phyloP scores from a whole-genome alignment of 2,329 filamentous ascomycete genomes.

The Aureobasidium namibiae region DNA sequence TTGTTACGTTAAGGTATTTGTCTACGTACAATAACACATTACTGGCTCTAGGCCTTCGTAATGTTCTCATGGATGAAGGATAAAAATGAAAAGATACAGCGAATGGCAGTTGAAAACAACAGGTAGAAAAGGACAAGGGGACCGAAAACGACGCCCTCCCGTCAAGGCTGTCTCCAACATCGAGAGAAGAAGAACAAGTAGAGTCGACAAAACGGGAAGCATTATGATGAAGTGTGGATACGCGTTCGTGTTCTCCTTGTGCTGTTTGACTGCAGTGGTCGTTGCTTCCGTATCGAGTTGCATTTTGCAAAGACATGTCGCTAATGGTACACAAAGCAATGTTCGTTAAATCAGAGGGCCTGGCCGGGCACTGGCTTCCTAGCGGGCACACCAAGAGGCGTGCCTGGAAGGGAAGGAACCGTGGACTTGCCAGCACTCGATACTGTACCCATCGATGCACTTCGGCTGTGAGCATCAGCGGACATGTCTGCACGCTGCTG shows the following conservation, averaged over 20 bases:
- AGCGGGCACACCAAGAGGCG: slow-evolving; percentile 24
- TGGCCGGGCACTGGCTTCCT: slow-evolving; percentile 42
- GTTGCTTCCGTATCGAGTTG: background rate
- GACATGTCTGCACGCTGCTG: background rate
- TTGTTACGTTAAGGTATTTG: background rate
- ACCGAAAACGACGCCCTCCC: background rate
- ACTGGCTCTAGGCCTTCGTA: slow-evolving; percentile 9
- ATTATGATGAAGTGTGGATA: background rate
- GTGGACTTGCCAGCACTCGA: background rate
- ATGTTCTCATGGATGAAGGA: slow-evolving; percentile 6
- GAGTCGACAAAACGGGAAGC: background rate
- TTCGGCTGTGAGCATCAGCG: slow-evolving; percentile 7
- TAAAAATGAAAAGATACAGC: background rate
- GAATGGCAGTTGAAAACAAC: background rate
- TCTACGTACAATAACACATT: slow-evolving; percentile 11
- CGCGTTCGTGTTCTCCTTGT: background rate
- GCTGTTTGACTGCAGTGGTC: background rate
- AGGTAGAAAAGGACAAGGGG: background rate
- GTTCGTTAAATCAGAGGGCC: slow-evolving; percentile 28
- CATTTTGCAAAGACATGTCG: background rate
- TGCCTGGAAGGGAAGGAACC: background rate
- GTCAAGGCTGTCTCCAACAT: background rate
- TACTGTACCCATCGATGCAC: slow-evolving; percentile 8
- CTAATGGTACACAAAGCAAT: background rate
- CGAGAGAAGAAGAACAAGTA: slow-evolving; percentile 4